Percentiles rank a stretch among this genome's conserved stretches.
Conservation (phyloP, 257 asterid species). For the Primulina tabacum region DNA sequence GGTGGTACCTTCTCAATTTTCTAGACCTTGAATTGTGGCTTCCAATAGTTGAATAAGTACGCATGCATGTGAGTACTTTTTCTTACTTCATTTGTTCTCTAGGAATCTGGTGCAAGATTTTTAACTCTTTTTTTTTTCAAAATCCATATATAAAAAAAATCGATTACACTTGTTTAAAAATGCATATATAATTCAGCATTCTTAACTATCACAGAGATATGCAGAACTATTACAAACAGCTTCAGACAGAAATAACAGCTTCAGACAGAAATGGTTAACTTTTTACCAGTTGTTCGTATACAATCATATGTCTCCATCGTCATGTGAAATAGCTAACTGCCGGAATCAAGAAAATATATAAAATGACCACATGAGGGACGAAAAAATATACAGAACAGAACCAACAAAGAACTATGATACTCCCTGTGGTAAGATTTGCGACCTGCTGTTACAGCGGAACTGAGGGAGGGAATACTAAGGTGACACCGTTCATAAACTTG, state of each 20-base stretch:
- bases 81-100: too few relatives aligned
- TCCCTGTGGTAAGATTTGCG: not conserved
- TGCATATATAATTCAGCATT: not conserved
- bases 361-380: slow-evolving; percentile 17
- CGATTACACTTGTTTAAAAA: too few relatives aligned
- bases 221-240: not conserved
- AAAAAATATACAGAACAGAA: not conserved
- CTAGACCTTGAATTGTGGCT: too few relatives aligned
- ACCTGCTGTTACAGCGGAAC: not conserved
- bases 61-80: too few relatives aligned
- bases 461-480: not conserved
- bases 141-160: too few relatives aligned
- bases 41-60: too few relatives aligned
- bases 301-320: slow-evolving; percentile 31
- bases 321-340: not conserved
- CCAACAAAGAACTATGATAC: not conserved
- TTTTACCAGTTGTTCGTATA: slow-evolving; percentile 19
- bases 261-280: not conserved
- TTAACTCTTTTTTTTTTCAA: too few relatives aligned
- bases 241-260: not conserved
- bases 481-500: slow-evolving; percentile 15
- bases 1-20: too few relatives aligned
- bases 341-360: slow-evolving; percentile 16
- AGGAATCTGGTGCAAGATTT: too few relatives aligned
- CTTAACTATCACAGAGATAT: not conserved